Percentiles rank a stretch among this genome's conserved stretches.
Conservation (phyloP, 805 yeast genomes). For the Wickerhamomyces xylosicus region DNA sequence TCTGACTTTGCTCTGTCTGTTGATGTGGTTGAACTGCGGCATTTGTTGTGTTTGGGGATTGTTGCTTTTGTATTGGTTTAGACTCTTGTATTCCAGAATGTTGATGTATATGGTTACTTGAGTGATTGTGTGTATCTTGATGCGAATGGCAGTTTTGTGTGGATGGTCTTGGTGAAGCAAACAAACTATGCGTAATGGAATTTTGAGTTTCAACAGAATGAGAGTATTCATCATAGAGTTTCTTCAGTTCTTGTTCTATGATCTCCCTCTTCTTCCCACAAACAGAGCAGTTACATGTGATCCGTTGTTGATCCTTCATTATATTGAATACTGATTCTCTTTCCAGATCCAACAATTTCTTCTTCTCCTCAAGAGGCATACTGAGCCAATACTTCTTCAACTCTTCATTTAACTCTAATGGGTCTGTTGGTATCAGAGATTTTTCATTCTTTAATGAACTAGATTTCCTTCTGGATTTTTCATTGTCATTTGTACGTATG, state of each 20-base stretch:
- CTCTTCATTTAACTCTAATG: slow-evolving; percentile 12
- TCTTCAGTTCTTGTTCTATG: slow-evolving; percentile 68
- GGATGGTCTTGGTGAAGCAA: neutral
- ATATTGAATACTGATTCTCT: slow-evolving; percentile 58
- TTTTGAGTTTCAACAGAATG: slow-evolving; percentile 21
- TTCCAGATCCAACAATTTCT: slow-evolving; percentile 52
- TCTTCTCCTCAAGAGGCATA: slow-evolving; percentile 48
- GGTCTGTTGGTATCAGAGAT: slow-evolving; percentile 19
- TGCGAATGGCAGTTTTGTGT: neutral
- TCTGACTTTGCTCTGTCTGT: neutral
- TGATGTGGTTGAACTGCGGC: slow-evolving; percentile 1
- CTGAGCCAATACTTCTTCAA: slow-evolving; percentile 49
- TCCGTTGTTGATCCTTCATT: slow-evolving; percentile 48
- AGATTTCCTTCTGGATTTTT: neutral
- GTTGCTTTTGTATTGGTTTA: neutral
- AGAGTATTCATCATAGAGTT: slow-evolving; percentile 59
- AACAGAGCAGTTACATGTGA: slow-evolving; percentile 57
- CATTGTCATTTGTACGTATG: neutral
- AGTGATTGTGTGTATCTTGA: neutral
- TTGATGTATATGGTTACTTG: neutral
- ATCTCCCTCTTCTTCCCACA: slow-evolving; percentile 70
- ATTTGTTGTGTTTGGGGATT: neutral
- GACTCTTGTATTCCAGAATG: neutral
- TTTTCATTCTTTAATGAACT: slow-evolving; percentile 34
- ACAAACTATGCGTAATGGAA: neutral